Conservation (phyloP, 2,329 filamentous ascomycete genomes). For the Colletotrichum navitas region DNA sequence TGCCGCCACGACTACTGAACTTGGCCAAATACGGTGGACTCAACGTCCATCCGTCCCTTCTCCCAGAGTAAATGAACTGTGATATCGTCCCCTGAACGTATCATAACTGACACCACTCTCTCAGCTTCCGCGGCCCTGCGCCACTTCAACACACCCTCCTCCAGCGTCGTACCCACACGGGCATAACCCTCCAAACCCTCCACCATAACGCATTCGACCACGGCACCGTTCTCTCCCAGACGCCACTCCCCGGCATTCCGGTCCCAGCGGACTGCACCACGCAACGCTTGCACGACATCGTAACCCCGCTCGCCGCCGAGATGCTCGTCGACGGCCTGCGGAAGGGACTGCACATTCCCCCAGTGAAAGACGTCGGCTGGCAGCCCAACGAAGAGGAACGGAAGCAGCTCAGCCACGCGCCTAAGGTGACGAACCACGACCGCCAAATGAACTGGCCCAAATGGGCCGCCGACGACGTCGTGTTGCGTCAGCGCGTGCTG, state of each 20-base stretch:
- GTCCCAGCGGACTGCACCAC: conserved; percentile 61
- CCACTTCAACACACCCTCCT: conserved; percentile 90
- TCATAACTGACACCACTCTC: conserved; percentile 7
- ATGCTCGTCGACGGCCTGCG: conserved; percentile 78
- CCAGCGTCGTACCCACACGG: conserved; percentile 69
- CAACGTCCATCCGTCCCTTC: conserved; percentile 92
- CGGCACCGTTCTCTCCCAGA: conserved; percentile 81
- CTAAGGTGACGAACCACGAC: conserved; percentile 78
- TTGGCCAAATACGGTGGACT: conserved; percentile 84
- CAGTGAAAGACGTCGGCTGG: conserved; percentile 57
- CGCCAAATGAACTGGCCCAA: conserved; percentile 70
- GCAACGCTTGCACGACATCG: conserved; percentile 55
- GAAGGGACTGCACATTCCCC: conserved; percentile 73
- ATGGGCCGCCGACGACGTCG: conserved; percentile 67
- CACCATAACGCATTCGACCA: conserved; percentile 82
- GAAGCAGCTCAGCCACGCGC: conserved; percentile 64
- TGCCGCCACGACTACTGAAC: conserved; percentile 81
- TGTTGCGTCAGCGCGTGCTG: conserved; percentile 69
- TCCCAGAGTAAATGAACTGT: conserved; percentile 75
- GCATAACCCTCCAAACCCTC: conserved; percentile 89
- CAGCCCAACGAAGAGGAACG: conserved; percentile 43
- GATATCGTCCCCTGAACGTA: conserved; percentile 12
- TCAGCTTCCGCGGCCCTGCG: conserved; percentile 83
- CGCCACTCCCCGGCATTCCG: conserved; percentile 68
- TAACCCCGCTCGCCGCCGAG: conserved; percentile 75